Evolutionary conservation across 768 basidiomycete species (phyloP).

Genomic region (Rubroboletus satanas): DNA sequence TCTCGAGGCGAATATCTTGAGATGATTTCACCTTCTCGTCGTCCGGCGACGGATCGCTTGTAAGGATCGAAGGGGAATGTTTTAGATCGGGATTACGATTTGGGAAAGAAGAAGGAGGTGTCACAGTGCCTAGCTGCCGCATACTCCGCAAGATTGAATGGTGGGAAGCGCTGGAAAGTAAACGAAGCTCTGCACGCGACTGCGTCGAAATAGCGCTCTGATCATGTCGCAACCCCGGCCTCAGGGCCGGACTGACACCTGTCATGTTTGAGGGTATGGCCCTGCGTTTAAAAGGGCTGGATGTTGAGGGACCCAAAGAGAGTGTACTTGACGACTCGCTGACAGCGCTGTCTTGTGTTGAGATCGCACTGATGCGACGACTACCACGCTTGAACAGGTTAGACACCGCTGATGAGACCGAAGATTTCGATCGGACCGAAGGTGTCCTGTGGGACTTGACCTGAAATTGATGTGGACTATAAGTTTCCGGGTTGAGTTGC

Average conservation of each 20-base stretch:
- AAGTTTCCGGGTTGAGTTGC: slow-evolving; percentile 14
- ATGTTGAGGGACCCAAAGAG: slow-evolving; percentile 27
- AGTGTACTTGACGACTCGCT: slow-evolving; percentile 44
- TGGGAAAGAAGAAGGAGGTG: slow-evolving; percentile 58
- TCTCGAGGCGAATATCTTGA: slow-evolving; percentile 61
- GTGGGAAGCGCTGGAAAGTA: slow-evolving; percentile 26
- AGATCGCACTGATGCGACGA: slow-evolving; percentile 28
- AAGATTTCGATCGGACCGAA: slow-evolving; percentile 51
- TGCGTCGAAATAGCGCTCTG: slow-evolving; percentile 43
- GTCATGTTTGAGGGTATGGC: slow-evolving; percentile 43
- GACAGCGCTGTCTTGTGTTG: slow-evolving; percentile 42
- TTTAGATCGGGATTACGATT: slow-evolving; percentile 33
- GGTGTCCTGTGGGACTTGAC: slow-evolving; percentile 41
- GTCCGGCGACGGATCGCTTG: slow-evolving; percentile 40
- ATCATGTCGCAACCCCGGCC: slow-evolving; percentile 38
- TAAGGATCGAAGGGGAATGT: slow-evolving; percentile 32
- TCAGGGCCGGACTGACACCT: slow-evolving; percentile 16
- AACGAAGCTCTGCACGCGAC: slow-evolving; percentile 32
- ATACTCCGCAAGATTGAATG: slow-evolving; percentile 45
- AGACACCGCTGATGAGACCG: slow-evolving; percentile 48
- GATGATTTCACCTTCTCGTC: slow-evolving; percentile 58
- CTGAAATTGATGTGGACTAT: slow-evolving; percentile 30
- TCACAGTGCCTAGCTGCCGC: slow-evolving; percentile 39
- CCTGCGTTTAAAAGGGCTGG: slow-evolving; percentile 40
- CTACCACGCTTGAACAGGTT: slow-evolving; percentile 49